Base-by-base conservation (phyloP, 305 asterid species). In the Stenogyne calaminthoides region DNA sequence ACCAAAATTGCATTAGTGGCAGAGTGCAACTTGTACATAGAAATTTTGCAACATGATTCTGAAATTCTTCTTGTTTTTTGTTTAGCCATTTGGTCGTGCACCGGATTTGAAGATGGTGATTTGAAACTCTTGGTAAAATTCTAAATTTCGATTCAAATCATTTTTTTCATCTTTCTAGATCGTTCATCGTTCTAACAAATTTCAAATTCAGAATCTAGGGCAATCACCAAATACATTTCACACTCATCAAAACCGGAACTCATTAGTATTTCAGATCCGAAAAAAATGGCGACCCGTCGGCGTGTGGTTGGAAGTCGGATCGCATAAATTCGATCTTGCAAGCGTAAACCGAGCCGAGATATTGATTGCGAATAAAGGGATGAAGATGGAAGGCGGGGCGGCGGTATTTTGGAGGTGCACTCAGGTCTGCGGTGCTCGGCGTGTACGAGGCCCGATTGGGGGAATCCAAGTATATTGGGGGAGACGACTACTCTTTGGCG, bases 251-350 rank as follows among this genome's bases (percentile, higher is more conserved):
- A 78, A 84, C 81, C 78, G 92, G 91, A 52, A 76, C 71, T 25
- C 80, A 0, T 81, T 87, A 5, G 1, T 80, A 12, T 49, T 22
- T 3, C 67, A 4, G 92, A 87, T 54, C 85, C 84, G 10, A 87
- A 84, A 80, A 86, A 84, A 69, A 68, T 62, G 78, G 86, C 78
- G 0, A 72, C 75, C n/a, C 4, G 69, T 82, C 12, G 76, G 77
- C 0, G 76, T 84, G 0, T 89, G 97, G 96, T 11, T 78, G 58
- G 95, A 91, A 52, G 95, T 87, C 1, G 97, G 89, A 56, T 70
- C 88, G 2, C 90, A 54, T 1, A 84, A 56, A 20, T 91, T 88
- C 44, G 96, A 91, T 5, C n/a, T n/a, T n/a, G n/a, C n/a, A n/a
- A n/a, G 81, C 83, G 0, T 3, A 82, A 76, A 22, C 78, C 89